Percentiles rank a stretch among this genome's conserved stretches.
Evolutionary conservation across 306 rosid genomes (phyloP).

Genomic region (Sphenostylis stenocarpa): DNA sequence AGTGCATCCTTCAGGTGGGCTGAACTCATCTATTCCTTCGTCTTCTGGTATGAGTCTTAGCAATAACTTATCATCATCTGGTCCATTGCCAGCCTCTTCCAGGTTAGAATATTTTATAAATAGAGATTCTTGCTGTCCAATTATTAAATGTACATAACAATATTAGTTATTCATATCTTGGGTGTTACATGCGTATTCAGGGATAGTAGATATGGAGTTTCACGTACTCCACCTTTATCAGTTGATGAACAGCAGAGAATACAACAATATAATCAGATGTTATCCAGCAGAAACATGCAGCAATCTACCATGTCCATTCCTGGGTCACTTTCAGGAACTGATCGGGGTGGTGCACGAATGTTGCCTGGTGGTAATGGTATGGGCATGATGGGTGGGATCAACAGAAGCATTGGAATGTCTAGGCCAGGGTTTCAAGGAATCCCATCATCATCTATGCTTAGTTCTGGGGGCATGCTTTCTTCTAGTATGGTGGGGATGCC

Average conservation of each 20-base stretch:
- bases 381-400: slow-evolving; percentile 87
- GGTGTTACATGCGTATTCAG: slow-evolving; percentile 38
- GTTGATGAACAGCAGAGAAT: slow-evolving; percentile 93
- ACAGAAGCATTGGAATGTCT: slow-evolving; percentile 65
- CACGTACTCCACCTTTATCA: slow-evolving; percentile 65
- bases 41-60: slow-evolving; percentile 73
- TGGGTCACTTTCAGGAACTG: slow-evolving; percentile 74
- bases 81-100: slow-evolving; percentile 48
- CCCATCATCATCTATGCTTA: slow-evolving; percentile 68
- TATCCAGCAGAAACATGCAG: slow-evolving; percentile 71
- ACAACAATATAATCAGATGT: slow-evolving; percentile 79
- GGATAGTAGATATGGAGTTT: slow-evolving; percentile 75
- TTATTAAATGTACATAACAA: background rate
- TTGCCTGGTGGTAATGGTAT: slow-evolving; percentile 80
- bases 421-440: slow-evolving; percentile 93
- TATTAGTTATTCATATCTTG: background rate
- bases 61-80: slow-evolving; percentile 66
- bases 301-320: slow-evolving; percentile 72
- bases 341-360: slow-evolving; percentile 88
- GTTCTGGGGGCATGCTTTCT: slow-evolving; percentile 76
- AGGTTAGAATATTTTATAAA: slow-evolving; percentile 56
- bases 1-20: slow-evolving; percentile 63
- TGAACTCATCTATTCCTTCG: slow-evolving; percentile 67
- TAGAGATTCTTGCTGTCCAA: background rate
- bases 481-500: slow-evolving; percentile 85